Percentiles rank a stretch among this genome's conserved stretches.
Evolutionary conservation across 352 stramenopile genomes (phyloP).

Genomic region (Phytopythium helicoides): DNA sequence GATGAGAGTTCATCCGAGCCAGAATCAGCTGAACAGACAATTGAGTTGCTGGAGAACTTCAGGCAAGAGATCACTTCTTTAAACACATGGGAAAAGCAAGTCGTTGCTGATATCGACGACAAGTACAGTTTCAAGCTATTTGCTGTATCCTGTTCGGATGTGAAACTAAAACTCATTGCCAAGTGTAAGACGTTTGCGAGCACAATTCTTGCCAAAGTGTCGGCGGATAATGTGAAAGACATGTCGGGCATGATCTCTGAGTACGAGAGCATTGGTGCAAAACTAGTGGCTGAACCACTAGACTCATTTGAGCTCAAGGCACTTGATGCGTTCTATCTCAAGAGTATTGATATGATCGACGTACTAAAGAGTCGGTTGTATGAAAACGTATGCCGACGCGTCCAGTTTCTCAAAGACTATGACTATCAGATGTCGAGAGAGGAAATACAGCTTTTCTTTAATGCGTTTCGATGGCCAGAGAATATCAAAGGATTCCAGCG

Average conservation of each 20-base stretch:
- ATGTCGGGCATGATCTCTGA: slow-evolving; percentile 84
- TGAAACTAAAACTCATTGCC: slow-evolving; percentile 81
- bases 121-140: slow-evolving; percentile 91
- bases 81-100: slow-evolving; percentile 39
- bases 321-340: slow-evolving; percentile 83
- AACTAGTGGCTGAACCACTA: slow-evolving; percentile 83
- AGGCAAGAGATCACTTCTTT: slow-evolving; percentile 54
- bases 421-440: slow-evolving; percentile 86
- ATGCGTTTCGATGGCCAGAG: slow-evolving; percentile 89
- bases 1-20: slow-evolving; percentile 24
- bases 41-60: slow-evolving; percentile 48
- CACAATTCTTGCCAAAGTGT: slow-evolving; percentile 80
- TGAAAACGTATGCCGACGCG: slow-evolving; percentile 67
- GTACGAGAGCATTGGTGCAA: slow-evolving; percentile 89
- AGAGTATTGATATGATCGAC: slow-evolving; percentile 71
- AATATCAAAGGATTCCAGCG: slow-evolving; percentile 90
- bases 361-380: slow-evolving; percentile 73
- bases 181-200: slow-evolving; percentile 69
- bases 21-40: slow-evolving; percentile 15
- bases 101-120: slow-evolving; percentile 62
- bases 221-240: slow-evolving; percentile 81
- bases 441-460: slow-evolving; percentile 91
- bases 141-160: slow-evolving; percentile 82
- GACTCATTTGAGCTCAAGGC: slow-evolving; percentile 90
- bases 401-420: slow-evolving; percentile 89